phyloP scores from a whole-genome alignment of 2,329 filamentous ascomycete species.

The Dichotomopilus funicola region DNA sequence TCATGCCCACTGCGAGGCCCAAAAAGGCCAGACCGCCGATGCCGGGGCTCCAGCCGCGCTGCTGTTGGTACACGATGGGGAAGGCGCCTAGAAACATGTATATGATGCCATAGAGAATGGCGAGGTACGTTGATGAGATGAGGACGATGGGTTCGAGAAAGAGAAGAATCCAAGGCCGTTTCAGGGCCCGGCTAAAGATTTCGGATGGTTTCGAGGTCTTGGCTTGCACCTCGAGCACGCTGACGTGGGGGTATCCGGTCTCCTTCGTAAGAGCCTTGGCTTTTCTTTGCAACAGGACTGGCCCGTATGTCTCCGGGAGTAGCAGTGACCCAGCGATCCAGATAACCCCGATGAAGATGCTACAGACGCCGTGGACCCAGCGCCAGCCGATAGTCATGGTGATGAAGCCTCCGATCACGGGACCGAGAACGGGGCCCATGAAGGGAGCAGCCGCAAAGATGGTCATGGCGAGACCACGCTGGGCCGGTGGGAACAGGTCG shows the following conservation, averaged over 20 bases:
- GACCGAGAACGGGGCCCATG: constrained; percentile 56
- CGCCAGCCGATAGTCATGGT: constrained; percentile 41
- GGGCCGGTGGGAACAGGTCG: constrained; percentile 46
- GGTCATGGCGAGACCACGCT: constrained; percentile 53
- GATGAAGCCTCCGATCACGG: constrained; percentile 61
- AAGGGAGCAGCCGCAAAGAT: constrained; percentile 61
- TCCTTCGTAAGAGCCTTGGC: constrained; percentile 38
- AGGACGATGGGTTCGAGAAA: constrained; percentile 66
- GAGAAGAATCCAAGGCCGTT: constrained; percentile 60
- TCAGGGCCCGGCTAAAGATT: neutral
- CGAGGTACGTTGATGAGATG: constrained; percentile 59
- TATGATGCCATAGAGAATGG: constrained; percentile 51
- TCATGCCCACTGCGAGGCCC: constrained; percentile 63
- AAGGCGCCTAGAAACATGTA: constrained; percentile 57
- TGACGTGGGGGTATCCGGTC: constrained; percentile 51
- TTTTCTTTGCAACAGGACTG: constrained; percentile 49
- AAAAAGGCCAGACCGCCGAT: constrained; percentile 60
- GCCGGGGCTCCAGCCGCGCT: constrained; percentile 52
- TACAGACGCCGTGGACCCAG: constrained; percentile 62
- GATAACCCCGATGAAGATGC: constrained; percentile 55
- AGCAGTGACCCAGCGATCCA: constrained; percentile 47
- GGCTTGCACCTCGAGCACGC: constrained; percentile 37
- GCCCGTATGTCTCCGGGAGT: constrained; percentile 56
- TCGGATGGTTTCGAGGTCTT: constrained; percentile 41
- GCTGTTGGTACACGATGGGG: constrained; percentile 58